Base-by-base conservation (phyloP, 768 basidiomycete species). In the Pilatotrama ljubarskyi region DNA sequence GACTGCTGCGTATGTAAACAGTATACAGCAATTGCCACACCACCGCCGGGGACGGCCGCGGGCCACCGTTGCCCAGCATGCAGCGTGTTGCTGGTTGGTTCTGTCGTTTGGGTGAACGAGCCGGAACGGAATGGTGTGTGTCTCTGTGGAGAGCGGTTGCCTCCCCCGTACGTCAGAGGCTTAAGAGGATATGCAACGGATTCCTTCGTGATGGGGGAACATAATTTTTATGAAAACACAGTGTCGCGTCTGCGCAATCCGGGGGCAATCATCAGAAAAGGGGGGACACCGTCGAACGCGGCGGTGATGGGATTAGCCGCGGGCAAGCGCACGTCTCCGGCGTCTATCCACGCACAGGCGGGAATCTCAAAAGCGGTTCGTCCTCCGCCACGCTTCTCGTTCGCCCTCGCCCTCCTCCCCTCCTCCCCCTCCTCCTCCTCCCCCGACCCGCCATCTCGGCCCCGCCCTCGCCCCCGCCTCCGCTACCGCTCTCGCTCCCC, bases 351-450 rank as follows among this genome's bases (percentile, higher is more conserved):
- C 26, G 8, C 36, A 46, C 61, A 42, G 38, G 51, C 48, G 20
- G 29, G 36, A 14, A 26, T 58, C 61, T 58, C 56, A 63, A 63
- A 63, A 63, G 56, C 57, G 56, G 61, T 63, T 58, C 49, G 46
- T 49, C 22, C 56, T 56, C 53, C 48, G 51, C 51, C 40, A 41
- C 44, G 17, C 54, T 37, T 37, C 59, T 25, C 29, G 50, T 17
- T 46, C 43, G 41, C 40, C 58, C 50, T 40, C 40, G 17, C 55
- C 48, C 24, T 38, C 37, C 38, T 25, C 48, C 9, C 50, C 54
- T 26, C 47, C 41, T 51, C 20, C 32, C 36, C 10, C 36, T 40
- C 61, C 35, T 52, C 56, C 38, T n/a, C 56, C 51, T 48, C 57
- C 32, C 20, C 48, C 43, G 43, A 56, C 44, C 22, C 42, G 13